Base-by-base conservation (phyloP, 192 early-diverging fungal genomes). In the Backusella parvicylindrica region DNA sequence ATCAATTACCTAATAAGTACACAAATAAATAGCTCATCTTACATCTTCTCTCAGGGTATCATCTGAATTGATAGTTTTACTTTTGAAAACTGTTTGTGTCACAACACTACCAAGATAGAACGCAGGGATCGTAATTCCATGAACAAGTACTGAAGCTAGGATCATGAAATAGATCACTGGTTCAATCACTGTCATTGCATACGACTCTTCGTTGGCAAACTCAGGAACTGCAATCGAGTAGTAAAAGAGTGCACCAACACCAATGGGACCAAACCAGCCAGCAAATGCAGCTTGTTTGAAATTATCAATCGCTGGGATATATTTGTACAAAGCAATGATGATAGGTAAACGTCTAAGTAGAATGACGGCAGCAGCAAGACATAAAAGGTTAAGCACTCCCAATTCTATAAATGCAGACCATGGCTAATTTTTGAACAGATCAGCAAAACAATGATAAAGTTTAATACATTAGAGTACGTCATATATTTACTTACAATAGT, bases 191-290 rank as follows among this genome's bases (percentile, higher is more conserved):
- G 18, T 71, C 1, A 72, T 47, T 13, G 80, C 80, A 66, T 73
- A 72, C 1, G 71, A 67, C 37, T 77, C 35, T 32, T 74, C 47
- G 3, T 21, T 15, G 33, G 38, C 31, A 0, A 81, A 69, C 2
- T 56, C 38, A 9, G 73, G 72, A 9, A 71, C n/a, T 21, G 80
- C 75, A 16, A 81, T 68, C 9, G 77, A 82, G 18, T 83, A 82
- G 67, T 85, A 83, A 31, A 81, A 88, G 5, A 88, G 72, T 0
- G 84, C 84, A 7, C 86, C 83, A 1, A 88, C 85, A 9, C 94
- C 94, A 15, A 96, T 92, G 0, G 96, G 96, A 0, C 95, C 96
- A 77, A 97, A 97, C 94, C 94, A 97, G 1, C 95, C 95, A 2
- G 91, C 88, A 78, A 94, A 95, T 1, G 92, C 74, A 1, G 92